phyloP scores from a whole-genome alignment of 2,329 filamentous ascomycete genomes.

The Cladosporium sp. region DNA sequence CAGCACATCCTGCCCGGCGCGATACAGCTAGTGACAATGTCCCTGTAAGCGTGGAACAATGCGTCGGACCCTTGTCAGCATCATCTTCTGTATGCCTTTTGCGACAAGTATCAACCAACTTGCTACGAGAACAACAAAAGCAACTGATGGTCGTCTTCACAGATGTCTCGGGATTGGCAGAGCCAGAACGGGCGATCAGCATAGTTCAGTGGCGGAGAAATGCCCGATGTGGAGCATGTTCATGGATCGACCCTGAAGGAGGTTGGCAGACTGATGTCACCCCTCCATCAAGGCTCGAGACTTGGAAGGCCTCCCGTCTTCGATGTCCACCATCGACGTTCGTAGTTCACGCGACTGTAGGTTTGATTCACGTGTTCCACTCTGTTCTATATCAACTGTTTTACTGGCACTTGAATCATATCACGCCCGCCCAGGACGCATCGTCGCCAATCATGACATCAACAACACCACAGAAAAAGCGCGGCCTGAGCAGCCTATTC shows the following conservation, averaged over 20 bases:
- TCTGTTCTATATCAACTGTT: not conserved
- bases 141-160: not conserved
- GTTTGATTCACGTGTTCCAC: not conserved
- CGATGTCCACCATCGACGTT: not conserved
- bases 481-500: conserved; percentile 29
- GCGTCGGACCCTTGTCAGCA: not conserved
- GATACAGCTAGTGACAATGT: not conserved
- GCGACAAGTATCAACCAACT: not conserved
- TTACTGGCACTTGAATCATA: not conserved
- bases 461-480: conserved; percentile 19
- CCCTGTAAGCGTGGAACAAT: not conserved
- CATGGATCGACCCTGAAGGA: not conserved
- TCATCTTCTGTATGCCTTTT: not conserved
- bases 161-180: not conserved
- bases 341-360: conserved; percentile 1
- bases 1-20: not conserved
- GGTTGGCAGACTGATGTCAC: conserved; percentile 15
- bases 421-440: not conserved
- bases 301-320: conserved; percentile 7
- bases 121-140: not conserved
- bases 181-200: not conserved
- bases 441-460: not conserved
- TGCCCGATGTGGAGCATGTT: not conserved
- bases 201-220: conserved; percentile 7
- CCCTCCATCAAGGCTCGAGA: not conserved